Percentiles rank a stretch among this genome's conserved stretches.
These are phyloP conservation scores for Candida boleticola DNA, from an alignment of 805 yeast species.

Conservation along the genomic window DNA sequence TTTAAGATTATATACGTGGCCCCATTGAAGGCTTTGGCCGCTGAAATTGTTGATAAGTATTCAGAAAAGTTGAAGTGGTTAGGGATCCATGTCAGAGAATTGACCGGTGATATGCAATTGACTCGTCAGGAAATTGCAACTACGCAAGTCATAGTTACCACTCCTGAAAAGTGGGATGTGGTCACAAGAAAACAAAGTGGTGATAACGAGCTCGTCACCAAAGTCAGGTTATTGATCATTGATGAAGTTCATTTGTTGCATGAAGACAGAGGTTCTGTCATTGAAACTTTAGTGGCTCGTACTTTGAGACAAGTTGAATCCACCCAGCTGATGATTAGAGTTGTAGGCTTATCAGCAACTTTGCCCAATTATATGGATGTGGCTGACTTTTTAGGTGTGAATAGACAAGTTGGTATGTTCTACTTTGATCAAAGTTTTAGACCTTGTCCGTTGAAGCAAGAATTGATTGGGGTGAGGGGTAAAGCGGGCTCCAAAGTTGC, in stretches of 20 bases:
- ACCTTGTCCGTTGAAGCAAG: slow-evolving; percentile 91
- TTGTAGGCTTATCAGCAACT: slow-evolving; percentile 93
- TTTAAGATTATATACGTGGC: slow-evolving; percentile 93
- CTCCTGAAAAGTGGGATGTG: slow-evolving; percentile 98
- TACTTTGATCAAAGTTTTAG: slow-evolving; percentile 91
- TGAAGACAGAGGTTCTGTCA: slow-evolving; percentile 97
- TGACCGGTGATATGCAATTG: slow-evolving; percentile 95
- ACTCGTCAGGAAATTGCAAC: slow-evolving; percentile 74
- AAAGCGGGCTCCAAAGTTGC: slow-evolving; percentile 75
- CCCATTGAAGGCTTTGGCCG: slow-evolving; percentile 90
- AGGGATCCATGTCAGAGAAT: slow-evolving; percentile 81
- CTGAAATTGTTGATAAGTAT: slow-evolving; percentile 93
- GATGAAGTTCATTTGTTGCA: slow-evolving; percentile 97
- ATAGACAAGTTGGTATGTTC: slow-evolving; percentile 87
- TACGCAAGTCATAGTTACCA: slow-evolving; percentile 88
- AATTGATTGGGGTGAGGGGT: slow-evolving; percentile 81
- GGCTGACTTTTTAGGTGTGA: slow-evolving; percentile 91
- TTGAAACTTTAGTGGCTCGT: slow-evolving; percentile 92
- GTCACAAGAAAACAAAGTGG: slow-evolving; percentile 92
- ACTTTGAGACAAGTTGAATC: slow-evolving; percentile 94
- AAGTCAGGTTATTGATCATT: slow-evolving; percentile 81
- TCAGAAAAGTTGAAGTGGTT: slow-evolving; percentile 75
- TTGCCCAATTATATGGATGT: slow-evolving; percentile 90
- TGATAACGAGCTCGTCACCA: slow-evolving; percentile 78
- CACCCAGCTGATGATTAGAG: slow-evolving; percentile 88